phyloP scores from a whole-genome alignment of 768 basidiomycete genomes.

The Lactarius quietus region DNA sequence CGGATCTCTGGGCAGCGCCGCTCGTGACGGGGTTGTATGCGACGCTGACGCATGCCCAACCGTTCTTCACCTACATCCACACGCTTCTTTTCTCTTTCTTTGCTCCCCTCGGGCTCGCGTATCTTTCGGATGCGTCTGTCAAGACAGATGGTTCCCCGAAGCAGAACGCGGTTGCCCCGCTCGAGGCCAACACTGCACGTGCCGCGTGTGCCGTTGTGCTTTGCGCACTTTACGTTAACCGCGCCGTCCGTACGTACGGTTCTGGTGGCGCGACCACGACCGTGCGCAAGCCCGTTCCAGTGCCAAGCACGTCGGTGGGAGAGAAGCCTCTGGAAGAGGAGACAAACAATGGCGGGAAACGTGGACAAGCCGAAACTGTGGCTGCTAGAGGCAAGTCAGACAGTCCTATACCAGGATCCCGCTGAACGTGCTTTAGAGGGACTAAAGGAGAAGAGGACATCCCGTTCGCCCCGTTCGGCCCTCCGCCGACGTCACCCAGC shows the following conservation, averaged over 20 bases:
- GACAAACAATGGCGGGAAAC: background rate
- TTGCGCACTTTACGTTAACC: constrained; percentile 53
- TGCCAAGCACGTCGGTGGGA: background rate
- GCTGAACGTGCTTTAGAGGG: constrained; percentile 2
- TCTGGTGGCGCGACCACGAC: background rate
- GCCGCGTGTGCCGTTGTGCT: constrained; percentile 70
- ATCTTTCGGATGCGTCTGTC: constrained; percentile 8
- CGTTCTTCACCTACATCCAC: constrained; percentile 47
- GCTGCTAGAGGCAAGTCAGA: constrained; percentile 10
- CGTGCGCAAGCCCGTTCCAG: background rate
- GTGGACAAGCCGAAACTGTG: constrained; percentile 5
- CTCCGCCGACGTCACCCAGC: constrained; percentile 15
- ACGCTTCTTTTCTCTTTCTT: constrained; percentile 23
- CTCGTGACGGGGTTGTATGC: constrained; percentile 75
- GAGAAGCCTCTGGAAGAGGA: constrained; percentile 16
- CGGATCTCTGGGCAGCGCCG: constrained; percentile 85
- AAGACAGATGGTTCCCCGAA: background rate
- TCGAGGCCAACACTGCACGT: constrained; percentile 63
- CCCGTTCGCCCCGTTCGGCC: background rate
- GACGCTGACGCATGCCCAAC: constrained; percentile 81
- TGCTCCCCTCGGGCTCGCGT: constrained; percentile 19
- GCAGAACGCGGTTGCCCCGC: constrained; percentile 36
- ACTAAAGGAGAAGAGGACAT: constrained; percentile 7
- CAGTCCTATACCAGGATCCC: background rate
- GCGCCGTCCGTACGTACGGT: constrained; percentile 64